A percentile compares a stretch with the other conserved stretches of the same genome.
Evolutionary conservation across 768 basidiomycete species (phyloP).

Genomic region (Pleurotus tuoliensis): DNA sequence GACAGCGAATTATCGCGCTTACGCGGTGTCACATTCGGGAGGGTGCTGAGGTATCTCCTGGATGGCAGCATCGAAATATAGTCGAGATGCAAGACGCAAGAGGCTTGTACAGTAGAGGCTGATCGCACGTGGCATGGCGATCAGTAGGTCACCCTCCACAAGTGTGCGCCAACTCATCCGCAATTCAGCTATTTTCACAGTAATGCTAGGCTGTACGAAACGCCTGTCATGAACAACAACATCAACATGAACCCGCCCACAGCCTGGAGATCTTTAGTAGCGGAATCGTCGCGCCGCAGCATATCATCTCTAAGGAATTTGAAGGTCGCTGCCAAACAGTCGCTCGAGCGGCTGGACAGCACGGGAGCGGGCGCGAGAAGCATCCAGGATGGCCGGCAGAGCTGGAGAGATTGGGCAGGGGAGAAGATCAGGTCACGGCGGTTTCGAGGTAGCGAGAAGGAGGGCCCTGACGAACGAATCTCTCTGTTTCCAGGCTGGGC

Average conservation of each 20-base stretch:
- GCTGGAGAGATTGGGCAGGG: slow-evolving; percentile 63
- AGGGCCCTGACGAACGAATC: slow-evolving; percentile 36
- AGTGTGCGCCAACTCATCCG: too few species aligned
- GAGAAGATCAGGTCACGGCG: slow-evolving; percentile 42
- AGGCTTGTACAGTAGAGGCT: too few species aligned
- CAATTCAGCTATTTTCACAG: too few species aligned
- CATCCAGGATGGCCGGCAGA: slow-evolving; percentile 23
- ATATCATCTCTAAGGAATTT: slow-evolving; percentile 25
- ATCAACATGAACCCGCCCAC: slow-evolving; percentile 31
- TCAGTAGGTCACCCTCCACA: too few species aligned
- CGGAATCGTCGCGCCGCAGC: slow-evolving; percentile 23
- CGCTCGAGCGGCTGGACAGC: slow-evolving; percentile 17
- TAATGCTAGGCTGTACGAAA: too few species aligned
- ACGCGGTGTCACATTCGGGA: too few species aligned
- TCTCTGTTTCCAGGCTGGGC: slow-evolving; percentile 84
- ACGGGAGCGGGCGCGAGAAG: slow-evolving; percentile 13
- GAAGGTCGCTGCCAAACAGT: slow-evolving; percentile 41
- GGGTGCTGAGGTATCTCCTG: too few species aligned
- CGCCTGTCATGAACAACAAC: slow-evolving; percentile 17
- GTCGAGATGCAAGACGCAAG: too few species aligned
- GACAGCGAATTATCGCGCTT: too few species aligned
- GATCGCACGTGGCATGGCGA: too few species aligned
- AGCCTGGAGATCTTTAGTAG: slow-evolving; percentile 28
- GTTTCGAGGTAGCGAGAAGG: slow-evolving; percentile 10
- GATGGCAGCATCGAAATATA: too few species aligned